These are phyloP conservation scores for Brassica balearica DNA, from an alignment of 441 rosid genomes.

Conservation along the genomic window DNA sequence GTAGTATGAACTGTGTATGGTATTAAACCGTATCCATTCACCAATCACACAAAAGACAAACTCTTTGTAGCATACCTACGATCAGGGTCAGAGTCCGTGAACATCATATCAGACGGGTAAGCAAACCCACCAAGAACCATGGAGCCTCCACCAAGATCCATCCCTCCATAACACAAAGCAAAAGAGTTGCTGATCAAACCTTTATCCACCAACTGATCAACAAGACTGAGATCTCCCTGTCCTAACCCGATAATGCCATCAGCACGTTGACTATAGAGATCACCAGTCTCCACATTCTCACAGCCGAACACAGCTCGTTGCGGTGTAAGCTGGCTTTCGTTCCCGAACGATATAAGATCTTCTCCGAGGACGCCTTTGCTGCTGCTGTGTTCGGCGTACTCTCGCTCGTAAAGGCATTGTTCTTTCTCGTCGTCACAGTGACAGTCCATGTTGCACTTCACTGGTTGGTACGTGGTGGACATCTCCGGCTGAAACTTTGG, in stretches of 20 bases:
- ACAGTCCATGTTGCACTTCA: constrained; percentile 82
- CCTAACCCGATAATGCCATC: constrained; percentile 98
- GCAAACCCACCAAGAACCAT: constrained; percentile 90
- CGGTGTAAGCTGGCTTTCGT: constrained; percentile 71
- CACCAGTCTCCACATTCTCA: constrained; percentile 90
- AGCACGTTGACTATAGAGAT: constrained; percentile 87
- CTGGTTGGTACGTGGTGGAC: constrained; percentile 75
- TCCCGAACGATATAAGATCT: constrained; percentile 85
- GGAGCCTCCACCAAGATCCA: constrained; percentile 89
- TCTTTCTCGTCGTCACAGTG: constrained; percentile 62
- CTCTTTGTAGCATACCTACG: constrained; percentile 63
- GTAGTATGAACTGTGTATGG: constrained; percentile 95
- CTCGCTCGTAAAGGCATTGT: constrained; percentile 86
- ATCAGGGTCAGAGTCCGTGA: constrained; percentile 65
- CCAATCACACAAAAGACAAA: constrained; percentile 32
- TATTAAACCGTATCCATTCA: constrained; percentile 53
- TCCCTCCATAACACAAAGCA: constrained; percentile 92
- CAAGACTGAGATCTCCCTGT: constrained; percentile 84
- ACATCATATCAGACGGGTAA: constrained; percentile 73
- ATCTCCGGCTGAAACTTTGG: constrained; percentile 84
- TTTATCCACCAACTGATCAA: constrained; percentile 87
- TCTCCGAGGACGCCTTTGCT: constrained; percentile 91
- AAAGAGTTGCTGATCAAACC: constrained; percentile 81
- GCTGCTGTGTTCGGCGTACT: constrained; percentile 87
- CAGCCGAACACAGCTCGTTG: constrained; percentile 91